A percentile compares a stretch with the other conserved stretches of the same genome.
Evolutionary conservation across 164 flowering plant genomes (phyloP).

Genomic region (Vitis riparia): DNA sequence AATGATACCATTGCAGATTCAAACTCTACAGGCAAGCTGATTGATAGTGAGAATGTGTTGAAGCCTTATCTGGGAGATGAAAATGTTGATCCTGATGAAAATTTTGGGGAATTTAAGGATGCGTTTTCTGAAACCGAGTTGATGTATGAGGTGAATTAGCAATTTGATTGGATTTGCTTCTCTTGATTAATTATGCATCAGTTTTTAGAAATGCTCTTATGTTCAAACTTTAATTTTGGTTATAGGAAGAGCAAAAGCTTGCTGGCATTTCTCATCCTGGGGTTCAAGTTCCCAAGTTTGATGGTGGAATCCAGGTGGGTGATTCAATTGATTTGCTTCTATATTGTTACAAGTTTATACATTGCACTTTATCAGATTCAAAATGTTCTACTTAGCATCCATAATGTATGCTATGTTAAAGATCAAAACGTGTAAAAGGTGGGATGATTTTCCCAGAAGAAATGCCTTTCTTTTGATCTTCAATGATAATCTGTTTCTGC

Average conservation of each 20-base stretch:
- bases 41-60: conserved; percentile 16
- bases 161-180: not conserved
- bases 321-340: conserved; percentile 3
- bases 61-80: conserved; percentile 16
- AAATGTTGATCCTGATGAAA: conserved; percentile 30
- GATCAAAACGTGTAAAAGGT: not conserved
- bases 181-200: not conserved
- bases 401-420: not conserved
- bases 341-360: not conserved
- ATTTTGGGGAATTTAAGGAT: conserved; percentile 42
- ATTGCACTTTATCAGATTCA: not conserved
- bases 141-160: conserved; percentile 22
- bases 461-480: too few relatives aligned
- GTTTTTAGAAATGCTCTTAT: not conserved
- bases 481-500: not conserved
- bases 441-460: too few relatives aligned
- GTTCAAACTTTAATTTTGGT: conserved; percentile 3
- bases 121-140: conserved; percentile 30
- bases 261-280: conserved; percentile 20
- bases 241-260: conserved; percentile 30
- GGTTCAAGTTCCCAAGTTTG: conserved; percentile 3
- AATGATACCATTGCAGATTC: conserved; percentile 12
- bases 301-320: conserved; percentile 19
- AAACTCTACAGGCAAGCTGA: conserved; percentile 10
- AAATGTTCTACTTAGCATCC: not conserved